Conservation (phyloP, 306 rosid species). For the apple (Malus domestica) region DNA sequence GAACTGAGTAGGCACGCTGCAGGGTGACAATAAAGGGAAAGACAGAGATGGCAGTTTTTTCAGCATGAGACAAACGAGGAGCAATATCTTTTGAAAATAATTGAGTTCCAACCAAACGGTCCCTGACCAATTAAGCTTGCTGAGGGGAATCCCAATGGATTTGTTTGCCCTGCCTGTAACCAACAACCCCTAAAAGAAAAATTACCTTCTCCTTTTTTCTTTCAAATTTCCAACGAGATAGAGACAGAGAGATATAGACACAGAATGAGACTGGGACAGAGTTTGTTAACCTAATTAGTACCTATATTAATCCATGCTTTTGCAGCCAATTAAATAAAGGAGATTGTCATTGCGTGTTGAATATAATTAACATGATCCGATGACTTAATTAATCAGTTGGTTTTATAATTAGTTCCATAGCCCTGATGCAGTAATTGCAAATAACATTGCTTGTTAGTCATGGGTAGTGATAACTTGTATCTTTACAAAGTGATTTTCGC, state of each 20-base stretch:
- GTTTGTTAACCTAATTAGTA: conserved; percentile 8
- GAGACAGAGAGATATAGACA: not conserved
- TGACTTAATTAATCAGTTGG: not conserved
- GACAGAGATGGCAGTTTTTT: not conserved
- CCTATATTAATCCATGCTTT: not conserved
- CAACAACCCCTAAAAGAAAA: not conserved
- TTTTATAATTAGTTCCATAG: not conserved
- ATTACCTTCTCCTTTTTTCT: not conserved
- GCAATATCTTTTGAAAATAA: conserved; percentile 8
- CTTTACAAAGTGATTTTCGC: not conserved
- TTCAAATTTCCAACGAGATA: not conserved
- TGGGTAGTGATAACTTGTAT: not conserved
- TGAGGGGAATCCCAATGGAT: conserved; percentile 1
- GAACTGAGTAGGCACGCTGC: not conserved
- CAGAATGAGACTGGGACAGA: not conserved
- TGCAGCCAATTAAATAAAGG: not conserved
- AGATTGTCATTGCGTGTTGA: not conserved
- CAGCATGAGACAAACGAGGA: not conserved
- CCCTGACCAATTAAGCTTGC: not conserved
- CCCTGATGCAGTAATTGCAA: not conserved
- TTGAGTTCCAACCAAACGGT: not conserved
- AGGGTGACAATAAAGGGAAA: not conserved
- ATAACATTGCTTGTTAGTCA: not conserved
- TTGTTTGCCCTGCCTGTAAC: not conserved
- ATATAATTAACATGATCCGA: not conserved